These are phyloP conservation scores for Acanthamoeba royreba DNA, from an alignment of 208 protist species.

Conservation along the genomic window DNA sequence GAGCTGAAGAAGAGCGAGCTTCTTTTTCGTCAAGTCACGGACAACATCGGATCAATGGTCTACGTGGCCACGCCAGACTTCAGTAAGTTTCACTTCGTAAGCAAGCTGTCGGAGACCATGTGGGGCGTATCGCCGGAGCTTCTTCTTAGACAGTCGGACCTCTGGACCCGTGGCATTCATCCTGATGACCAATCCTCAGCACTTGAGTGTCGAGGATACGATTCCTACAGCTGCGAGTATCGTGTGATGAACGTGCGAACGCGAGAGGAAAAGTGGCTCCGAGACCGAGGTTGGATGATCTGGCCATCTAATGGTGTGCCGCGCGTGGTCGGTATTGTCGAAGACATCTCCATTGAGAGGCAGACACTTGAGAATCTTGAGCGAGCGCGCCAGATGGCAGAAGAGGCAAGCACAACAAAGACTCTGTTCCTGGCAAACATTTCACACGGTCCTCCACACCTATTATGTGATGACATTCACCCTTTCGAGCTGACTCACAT, in stretches of 20 bases:
- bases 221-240: neutral
- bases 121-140: neutral
- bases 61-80: conserved; percentile 13
- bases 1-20: conserved; percentile 27
- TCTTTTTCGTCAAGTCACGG: conserved; percentile 12
- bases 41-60: neutral
- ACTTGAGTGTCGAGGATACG: neutral
- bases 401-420: conserved; percentile 20
- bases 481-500: neutral
- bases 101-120: neutral
- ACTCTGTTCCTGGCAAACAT: conserved; percentile 24
- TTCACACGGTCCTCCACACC: neutral
- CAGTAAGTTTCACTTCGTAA: neutral
- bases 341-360: neutral
- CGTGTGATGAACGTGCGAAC: neutral
- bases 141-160: neutral
- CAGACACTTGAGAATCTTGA: neutral
- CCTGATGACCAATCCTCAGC: neutral
- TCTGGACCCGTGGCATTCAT: neutral
- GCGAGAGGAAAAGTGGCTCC: neutral
- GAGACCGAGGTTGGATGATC: neutral
- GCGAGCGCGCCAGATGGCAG: neutral
- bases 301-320: neutral
- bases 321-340: conserved; percentile 27
- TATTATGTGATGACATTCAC: neutral